phyloP scores from a whole-genome alignment of 225 moss, liverwort and hornwort genomes.

The Takakia lepidozioides region DNA sequence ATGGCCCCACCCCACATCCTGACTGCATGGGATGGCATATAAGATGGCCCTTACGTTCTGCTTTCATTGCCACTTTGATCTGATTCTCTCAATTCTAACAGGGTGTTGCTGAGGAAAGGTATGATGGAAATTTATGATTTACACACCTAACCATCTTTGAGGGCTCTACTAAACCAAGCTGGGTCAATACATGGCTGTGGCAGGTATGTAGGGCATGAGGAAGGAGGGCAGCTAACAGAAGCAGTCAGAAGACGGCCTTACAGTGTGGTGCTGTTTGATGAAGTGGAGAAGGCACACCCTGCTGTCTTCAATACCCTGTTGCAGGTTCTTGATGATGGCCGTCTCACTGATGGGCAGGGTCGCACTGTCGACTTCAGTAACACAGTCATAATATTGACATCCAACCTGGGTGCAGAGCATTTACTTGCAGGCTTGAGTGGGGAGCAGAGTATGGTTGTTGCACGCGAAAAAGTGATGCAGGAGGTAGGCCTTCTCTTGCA shows the following conservation, averaged over 20 bases:
- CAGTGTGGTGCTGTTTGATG: conserved; percentile 84
- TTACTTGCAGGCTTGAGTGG: conserved; percentile 75
- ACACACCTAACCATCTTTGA: too few relatives aligned
- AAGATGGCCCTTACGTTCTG: too few relatives aligned
- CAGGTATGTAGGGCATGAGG: conserved; percentile 81
- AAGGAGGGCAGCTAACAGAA: conserved; percentile 95
- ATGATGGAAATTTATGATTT: too few relatives aligned
- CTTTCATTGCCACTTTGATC: too few relatives aligned
- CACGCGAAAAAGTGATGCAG: conserved; percentile 75
- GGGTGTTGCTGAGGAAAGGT: too few relatives aligned
- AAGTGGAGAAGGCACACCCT: conserved; percentile 87
- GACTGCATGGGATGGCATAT: too few relatives aligned
- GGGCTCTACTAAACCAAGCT: too few relatives aligned
- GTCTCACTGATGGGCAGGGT: conserved; percentile 92
- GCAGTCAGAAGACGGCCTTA: conserved; percentile 80
- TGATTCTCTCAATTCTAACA: too few relatives aligned
- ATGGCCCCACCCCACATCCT: too few relatives aligned
- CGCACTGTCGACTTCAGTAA: conserved; percentile 89
- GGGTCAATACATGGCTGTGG: neutral
- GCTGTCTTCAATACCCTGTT: conserved; percentile 85
- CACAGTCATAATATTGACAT: conserved; percentile 85
- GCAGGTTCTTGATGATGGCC: conserved; percentile 90
- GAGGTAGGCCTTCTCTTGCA: too few relatives aligned
- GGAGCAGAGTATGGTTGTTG: conserved; percentile 40
- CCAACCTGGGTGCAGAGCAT: conserved; percentile 89